A percentile compares a stretch with the other conserved stretches of the same genome.
Conservation (phyloP, 495 filamentous ascomycete genomes). For the Penicillium steckii region DNA sequence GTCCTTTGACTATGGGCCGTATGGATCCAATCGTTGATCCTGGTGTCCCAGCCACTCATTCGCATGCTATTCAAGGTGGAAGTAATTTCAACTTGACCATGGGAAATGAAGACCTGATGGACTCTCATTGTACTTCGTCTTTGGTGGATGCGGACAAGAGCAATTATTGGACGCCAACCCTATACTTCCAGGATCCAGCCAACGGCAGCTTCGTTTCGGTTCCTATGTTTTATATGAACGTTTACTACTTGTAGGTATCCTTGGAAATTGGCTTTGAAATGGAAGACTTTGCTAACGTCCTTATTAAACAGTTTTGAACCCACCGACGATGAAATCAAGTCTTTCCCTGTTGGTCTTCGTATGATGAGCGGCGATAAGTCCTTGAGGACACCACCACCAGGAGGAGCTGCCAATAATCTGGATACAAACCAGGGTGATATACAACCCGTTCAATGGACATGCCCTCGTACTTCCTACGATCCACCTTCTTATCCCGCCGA, state of each 20-base stretch:
- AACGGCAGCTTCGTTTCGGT: conserved; percentile 69
- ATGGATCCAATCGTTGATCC: conserved; percentile 44
- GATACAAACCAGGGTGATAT: conserved; percentile 8
- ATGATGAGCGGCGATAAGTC: conserved; percentile 65
- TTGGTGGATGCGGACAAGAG: conserved; percentile 64
- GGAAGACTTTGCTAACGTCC: not conserved
- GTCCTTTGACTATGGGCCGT: conserved; percentile 10
- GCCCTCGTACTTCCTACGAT: conserved; percentile 13
- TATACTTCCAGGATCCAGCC: conserved; percentile 60
- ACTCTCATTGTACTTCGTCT: conserved; percentile 67
- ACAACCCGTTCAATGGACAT: conserved; percentile 17
- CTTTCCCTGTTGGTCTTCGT: conserved; percentile 71
- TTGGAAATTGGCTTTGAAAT: not conserved
- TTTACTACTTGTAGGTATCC: conserved; percentile 67
- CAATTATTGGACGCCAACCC: conserved; percentile 74
- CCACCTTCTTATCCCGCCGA: conserved; percentile 8
- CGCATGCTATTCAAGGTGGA: conserved; percentile 74
- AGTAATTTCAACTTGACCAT: conserved; percentile 67
- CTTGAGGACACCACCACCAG: conserved; percentile 23
- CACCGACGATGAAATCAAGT: conserved; percentile 55
- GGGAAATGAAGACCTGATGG: conserved; percentile 53
- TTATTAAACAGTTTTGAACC: conserved; percentile 56
- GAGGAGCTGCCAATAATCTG: conserved; percentile 5
- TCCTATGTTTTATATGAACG: conserved; percentile 62
- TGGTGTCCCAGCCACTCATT: conserved; percentile 59